Percentiles rank a stretch among this genome's conserved stretches.
Conservation (phyloP, 1,139 yeast genomes). For the Kodamaea derodonti region DNA sequence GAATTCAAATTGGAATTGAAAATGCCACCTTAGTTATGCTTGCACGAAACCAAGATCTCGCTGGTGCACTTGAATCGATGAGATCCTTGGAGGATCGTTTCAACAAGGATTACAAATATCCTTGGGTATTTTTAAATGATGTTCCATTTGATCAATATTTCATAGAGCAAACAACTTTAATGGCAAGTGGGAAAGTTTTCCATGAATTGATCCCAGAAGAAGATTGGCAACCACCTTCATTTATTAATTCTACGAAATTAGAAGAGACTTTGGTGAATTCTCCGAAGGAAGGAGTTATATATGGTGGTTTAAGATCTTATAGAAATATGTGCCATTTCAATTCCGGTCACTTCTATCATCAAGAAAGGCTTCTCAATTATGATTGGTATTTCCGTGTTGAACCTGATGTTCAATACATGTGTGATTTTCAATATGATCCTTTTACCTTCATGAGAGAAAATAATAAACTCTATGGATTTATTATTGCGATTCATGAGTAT, state of each 20-base stretch:
- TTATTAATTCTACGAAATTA: slow-evolving; percentile 29
- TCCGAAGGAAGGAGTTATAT: slow-evolving; percentile 25
- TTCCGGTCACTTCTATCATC: slow-evolving; percentile 43
- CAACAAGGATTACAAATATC: slow-evolving; percentile 42
- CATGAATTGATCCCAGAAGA: slow-evolving; percentile 40
- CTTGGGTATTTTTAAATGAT: slow-evolving; percentile 46
- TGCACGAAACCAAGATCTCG: slow-evolving; percentile 39
- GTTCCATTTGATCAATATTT: slow-evolving; percentile 40
- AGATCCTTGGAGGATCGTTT: slow-evolving; percentile 46
- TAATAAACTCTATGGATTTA: slow-evolving; percentile 41
- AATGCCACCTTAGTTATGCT: slow-evolving; percentile 51
- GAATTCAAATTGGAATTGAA: slow-evolving; percentile 39
- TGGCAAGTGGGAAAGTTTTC: slow-evolving; percentile 76
- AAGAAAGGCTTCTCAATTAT: slow-evolving; percentile 34
- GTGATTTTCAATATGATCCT: slow-evolving; percentile 49
- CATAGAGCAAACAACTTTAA: slow-evolving; percentile 58
- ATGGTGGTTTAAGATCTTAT: slow-evolving; percentile 40
- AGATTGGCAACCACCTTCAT: slow-evolving; percentile 43
- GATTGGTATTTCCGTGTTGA: slow-evolving; percentile 48
- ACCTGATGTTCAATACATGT: slow-evolving; percentile 45
- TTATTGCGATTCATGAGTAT: slow-evolving; percentile 42
- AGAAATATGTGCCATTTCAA: slow-evolving; percentile 50
- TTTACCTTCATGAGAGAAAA: slow-evolving; percentile 32
- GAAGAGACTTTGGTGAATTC: slow-evolving; percentile 24
- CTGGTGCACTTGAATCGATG: slow-evolving; percentile 41